Percentiles rank a stretch among this genome's conserved stretches.
Evolutionary conservation across 768 basidiomycete genomes (phyloP).

Genomic region (Tulasnella sp.): DNA sequence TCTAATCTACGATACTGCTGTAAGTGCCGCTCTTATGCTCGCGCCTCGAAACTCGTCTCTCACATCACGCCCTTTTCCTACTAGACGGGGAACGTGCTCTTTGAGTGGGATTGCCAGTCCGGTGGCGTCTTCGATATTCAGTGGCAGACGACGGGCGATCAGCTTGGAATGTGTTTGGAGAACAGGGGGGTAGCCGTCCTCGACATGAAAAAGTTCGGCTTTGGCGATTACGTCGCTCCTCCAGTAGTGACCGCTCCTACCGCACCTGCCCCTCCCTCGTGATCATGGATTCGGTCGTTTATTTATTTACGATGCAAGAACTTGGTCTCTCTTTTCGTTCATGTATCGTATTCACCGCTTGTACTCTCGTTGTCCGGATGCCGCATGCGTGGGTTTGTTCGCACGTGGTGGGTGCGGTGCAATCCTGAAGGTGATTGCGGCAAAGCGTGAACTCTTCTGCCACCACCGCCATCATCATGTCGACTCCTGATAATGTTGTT

Average conservation of each 20-base stretch:
- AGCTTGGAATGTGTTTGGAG: conserved; percentile 26
- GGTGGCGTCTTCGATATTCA: conserved; percentile 68
- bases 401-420: not conserved
- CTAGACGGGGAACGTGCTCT: conserved; percentile 31
- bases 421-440: not conserved
- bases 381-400: not conserved
- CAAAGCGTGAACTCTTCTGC: not conserved
- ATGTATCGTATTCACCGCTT: not conserved
- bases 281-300: not conserved
- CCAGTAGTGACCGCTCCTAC: not conserved
- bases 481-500: not conserved
- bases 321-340: not conserved
- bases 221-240: conserved; percentile 22
- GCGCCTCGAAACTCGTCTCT: conserved; percentile 1
- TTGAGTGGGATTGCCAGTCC: conserved; percentile 46
- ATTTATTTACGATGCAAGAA: conserved; percentile 7
- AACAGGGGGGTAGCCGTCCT: conserved; percentile 27
- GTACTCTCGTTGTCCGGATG: not conserved
- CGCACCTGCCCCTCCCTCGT: not conserved
- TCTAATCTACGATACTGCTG: conserved; percentile 65
- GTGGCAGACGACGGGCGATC: conserved; percentile 52
- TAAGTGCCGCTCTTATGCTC: conserved; percentile 38
- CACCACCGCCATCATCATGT: not conserved
- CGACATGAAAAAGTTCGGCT: conserved; percentile 26
- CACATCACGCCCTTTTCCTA: not conserved